phyloP scores from a whole-genome alignment of 2,329 filamentous ascomycete species.

The Clathrospora elynae region DNA sequence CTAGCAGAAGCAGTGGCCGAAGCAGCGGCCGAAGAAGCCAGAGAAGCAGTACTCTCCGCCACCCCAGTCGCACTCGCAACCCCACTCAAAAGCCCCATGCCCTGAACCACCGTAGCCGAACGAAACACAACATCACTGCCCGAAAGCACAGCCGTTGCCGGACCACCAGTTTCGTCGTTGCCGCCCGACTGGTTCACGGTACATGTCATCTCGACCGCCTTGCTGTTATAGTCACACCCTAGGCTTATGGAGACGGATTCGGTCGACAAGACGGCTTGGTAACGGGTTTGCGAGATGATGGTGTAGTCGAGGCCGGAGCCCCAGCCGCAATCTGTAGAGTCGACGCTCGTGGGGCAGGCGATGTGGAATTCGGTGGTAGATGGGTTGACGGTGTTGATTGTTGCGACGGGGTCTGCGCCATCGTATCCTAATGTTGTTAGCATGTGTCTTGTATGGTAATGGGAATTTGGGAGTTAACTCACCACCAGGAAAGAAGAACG shows the following conservation, averaged over 20 bases:
- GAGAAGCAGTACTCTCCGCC: conserved; percentile 10
- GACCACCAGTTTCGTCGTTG: conserved; percentile 14
- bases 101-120: conserved; percentile 30
- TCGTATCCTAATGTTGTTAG: conserved; percentile 19
- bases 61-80: conserved; percentile 19
- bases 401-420: conserved; percentile 29
- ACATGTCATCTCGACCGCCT: conserved; percentile 31
- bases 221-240: conserved; percentile 33
- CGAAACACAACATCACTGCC: conserved; percentile 27
- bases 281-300: conserved; percentile 28
- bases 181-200: conserved; percentile 28
- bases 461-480: conserved; percentile 3
- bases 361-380: conserved; percentile 31
- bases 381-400: conserved; percentile 26
- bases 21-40: conserved; percentile 7
- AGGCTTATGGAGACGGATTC: conserved; percentile 29
- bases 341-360: conserved; percentile 28
- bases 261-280: conserved; percentile 25
- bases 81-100: conserved; percentile 28
- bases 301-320: conserved; percentile 26
- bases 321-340: conserved; percentile 33
- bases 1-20: conserved; percentile 6
- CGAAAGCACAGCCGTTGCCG: conserved; percentile 23
- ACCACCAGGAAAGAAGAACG: conserved; percentile 34
- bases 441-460: not conserved